A percentile compares a stretch with the other conserved stretches of the same genome.
Conservation (phyloP, 306 rosid species). For the Begonia loranthoides region DNA sequence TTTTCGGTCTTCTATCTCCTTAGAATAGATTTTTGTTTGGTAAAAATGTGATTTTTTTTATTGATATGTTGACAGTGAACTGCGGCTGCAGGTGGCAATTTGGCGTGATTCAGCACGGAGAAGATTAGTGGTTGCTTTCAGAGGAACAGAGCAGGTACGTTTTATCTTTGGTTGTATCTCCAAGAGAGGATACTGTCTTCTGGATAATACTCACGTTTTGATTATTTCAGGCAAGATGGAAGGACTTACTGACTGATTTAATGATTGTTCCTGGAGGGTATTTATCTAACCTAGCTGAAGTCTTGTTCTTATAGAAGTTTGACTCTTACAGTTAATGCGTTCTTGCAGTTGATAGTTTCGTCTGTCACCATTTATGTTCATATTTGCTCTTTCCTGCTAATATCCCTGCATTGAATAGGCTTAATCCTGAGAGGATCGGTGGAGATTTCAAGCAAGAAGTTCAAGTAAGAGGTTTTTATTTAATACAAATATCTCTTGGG, state of each 20-base stretch:
- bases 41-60: conserved; percentile 6
- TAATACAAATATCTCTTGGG: neutral
- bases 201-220: conserved; percentile 7
- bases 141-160: conserved; percentile 93
- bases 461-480: conserved; percentile 42
- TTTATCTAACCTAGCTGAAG: conserved; percentile 13
- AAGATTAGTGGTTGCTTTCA: conserved; percentile 78
- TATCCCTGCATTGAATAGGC: conserved; percentile 29
- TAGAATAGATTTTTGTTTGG: conserved; percentile 8
- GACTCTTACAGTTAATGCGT: neutral
- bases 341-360: neutral
- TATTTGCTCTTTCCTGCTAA: neutral
- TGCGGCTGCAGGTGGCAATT: conserved; percentile 67
- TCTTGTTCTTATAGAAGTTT: neutral
- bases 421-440: conserved; percentile 94
- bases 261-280: conserved; percentile 85
- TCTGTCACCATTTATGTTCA: neutral
- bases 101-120: conserved; percentile 76
- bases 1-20: conserved; percentile 9
- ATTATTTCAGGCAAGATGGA: conserved; percentile 66
- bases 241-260: conserved; percentile 81
- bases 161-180: conserved; percentile 13
- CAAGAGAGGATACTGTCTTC: conserved; percentile 3
- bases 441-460: conserved; percentile 96
- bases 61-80: conserved; percentile 11